phyloP scores from a whole-genome alignment of 192 early-diverging fungal genomes.

The Coemansia sp. region DNA sequence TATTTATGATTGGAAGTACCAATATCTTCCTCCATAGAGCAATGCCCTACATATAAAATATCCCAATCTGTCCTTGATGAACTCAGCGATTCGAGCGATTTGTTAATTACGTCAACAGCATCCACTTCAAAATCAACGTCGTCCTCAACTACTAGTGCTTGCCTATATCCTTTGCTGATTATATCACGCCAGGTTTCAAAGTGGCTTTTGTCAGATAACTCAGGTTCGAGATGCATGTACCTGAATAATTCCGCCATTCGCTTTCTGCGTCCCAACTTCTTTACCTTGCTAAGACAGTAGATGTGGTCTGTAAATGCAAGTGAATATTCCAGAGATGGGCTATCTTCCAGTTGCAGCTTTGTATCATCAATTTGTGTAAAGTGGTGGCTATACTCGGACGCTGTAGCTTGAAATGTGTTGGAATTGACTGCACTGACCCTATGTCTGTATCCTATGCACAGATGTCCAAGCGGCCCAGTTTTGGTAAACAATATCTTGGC shows the following conservation, averaged over 20 bases:
- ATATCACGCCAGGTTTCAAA: constrained; percentile 48
- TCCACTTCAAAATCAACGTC: constrained; percentile 53
- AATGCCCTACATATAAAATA: constrained; percentile 51
- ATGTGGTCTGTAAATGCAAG: constrained; percentile 46
- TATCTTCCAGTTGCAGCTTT: constrained; percentile 5
- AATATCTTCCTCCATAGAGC: constrained; percentile 43
- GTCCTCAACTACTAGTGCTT: constrained; percentile 50
- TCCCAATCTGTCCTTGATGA: constrained; percentile 31
- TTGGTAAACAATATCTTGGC: constrained; percentile 16
- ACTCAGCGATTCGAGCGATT: constrained; percentile 14
- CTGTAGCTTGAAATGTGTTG: neutral
- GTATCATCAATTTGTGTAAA: neutral
- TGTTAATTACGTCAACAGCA: constrained; percentile 14
- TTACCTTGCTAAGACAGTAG: constrained; percentile 37
- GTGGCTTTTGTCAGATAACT: constrained; percentile 34
- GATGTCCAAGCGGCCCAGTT: neutral
- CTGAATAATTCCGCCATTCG: constrained; percentile 37
- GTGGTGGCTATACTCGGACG: neutral
- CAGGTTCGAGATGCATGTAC: constrained; percentile 31
- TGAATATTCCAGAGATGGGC: constrained; percentile 7
- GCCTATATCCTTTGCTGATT: constrained; percentile 30
- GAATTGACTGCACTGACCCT: neutral
- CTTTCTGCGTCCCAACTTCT: constrained; percentile 25
- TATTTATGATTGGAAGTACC: constrained; percentile 1
- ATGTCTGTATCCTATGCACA: neutral